These are phyloP conservation scores for Talaromyces trachyspermus DNA, from an alignment of 495 filamentous ascomycete genomes.

Conservation along the genomic window DNA sequence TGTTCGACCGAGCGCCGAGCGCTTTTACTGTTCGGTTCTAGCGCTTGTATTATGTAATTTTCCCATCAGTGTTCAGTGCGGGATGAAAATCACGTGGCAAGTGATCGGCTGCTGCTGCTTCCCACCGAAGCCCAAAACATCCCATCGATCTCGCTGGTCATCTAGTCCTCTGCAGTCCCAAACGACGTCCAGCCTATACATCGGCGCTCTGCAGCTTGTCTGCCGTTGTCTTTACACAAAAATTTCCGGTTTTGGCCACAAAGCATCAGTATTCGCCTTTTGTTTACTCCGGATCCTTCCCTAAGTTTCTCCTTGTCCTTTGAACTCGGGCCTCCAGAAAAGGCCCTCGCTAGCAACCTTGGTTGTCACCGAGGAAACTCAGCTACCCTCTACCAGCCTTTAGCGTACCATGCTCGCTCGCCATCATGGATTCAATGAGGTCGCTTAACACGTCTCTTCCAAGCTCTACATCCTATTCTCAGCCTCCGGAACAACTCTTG, in stretches of 20 bases:
- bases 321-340: slow-evolving; percentile 1
- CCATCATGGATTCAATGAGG: slow-evolving; percentile 66
- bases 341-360: not conserved
- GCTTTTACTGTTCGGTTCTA: too few species aligned
- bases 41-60: too few species aligned
- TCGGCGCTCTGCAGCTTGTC: too few species aligned
- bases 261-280: not conserved
- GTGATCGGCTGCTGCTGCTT: too few species aligned
- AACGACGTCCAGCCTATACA: too few species aligned
- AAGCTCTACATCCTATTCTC: slow-evolving; percentile 41
- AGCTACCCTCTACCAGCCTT: not conserved
- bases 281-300: not conserved
- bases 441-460: slow-evolving; percentile 64
- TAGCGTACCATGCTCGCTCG: not conserved
- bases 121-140: too few species aligned
- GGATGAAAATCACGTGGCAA: not conserved
- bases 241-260: too few species aligned
- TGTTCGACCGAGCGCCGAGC: not conserved
- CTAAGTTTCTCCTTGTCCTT: not conserved
- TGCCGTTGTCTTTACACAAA: too few species aligned
- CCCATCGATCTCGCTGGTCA: too few species aligned
- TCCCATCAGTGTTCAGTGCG: too few species aligned
- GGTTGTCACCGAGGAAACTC: not conserved
- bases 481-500: slow-evolving; percentile 72
- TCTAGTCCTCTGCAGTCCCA: too few species aligned